Base-by-base conservation (phyloP, 176 grass and related monocot genomes). In the Lolium multiflorum region DNA sequence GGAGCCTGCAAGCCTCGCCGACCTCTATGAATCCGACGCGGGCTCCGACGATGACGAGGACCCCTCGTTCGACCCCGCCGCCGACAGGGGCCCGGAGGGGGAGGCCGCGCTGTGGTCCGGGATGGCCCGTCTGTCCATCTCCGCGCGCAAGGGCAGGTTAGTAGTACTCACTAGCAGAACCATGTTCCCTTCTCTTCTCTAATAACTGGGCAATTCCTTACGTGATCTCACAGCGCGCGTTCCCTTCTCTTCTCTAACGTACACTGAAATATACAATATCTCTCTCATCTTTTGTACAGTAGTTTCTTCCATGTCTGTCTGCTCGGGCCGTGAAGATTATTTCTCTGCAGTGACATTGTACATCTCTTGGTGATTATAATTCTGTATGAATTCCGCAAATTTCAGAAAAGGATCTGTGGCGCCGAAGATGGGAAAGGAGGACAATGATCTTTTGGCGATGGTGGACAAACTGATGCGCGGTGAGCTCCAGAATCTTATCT, bases 61-160 rank as follows among this genome's bases (percentile, higher is more conserved):
- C 65, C 81, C 81, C 56, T 75, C 72, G 15, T 75, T 75, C 72
- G 72, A 75, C 47, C 72, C 72, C 47, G 81, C 38, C 56, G 56
- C 64, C 66, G 82, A 89, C 43, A 31, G 46, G 16, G 55, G 35
- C 50, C 71, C 46, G 14, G 80, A 65, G 66, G 66, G 62, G 75
- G 82, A 89, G 64, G 56, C 76, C 35, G 66, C 71, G 76, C 76
- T 89, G 31, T 69, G 55, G 66, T 62, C 67, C 65, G 54, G 76
- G 46, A 84, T 89, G 81, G 68, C 81, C 46, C 66, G 57, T 35
- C 51, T 89, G 76, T 89, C 82, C 28, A 84, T 89, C 75, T 71
- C 75, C n/a, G 44, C 65, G 16, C 44, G 82, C 67, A 89, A 83
- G 74, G 64, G 17, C 74, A 83, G 87, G 87, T 88, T 61, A 43